These are phyloP conservation scores for Podaxis sp. DNA, from an alignment of 768 basidiomycete genomes.

Conservation along the genomic window DNA sequence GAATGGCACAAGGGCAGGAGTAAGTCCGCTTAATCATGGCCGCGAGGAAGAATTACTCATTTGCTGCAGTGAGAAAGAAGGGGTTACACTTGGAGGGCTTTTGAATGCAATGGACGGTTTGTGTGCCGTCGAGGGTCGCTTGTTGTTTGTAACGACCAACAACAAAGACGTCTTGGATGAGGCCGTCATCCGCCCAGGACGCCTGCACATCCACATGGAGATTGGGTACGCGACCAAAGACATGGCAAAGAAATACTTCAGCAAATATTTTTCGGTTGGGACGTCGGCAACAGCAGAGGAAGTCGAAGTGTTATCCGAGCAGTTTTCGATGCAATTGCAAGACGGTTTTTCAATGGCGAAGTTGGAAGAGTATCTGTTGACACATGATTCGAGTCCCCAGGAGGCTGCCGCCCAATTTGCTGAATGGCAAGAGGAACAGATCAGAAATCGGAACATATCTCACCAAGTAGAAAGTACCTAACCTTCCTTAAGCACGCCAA, in stretches of 20 bases:
- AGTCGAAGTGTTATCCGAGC: not conserved
- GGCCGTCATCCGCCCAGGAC: conserved; percentile 64
- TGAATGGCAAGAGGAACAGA: conserved; percentile 1
- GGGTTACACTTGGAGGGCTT: conserved; percentile 63
- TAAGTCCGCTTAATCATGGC: not conserved
- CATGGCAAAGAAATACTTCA: conserved; percentile 60
- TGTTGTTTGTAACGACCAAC: conserved; percentile 76
- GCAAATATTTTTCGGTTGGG: conserved; percentile 42
- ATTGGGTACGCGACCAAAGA: conserved; percentile 59
- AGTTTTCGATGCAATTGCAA: conserved; percentile 63
- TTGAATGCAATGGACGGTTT: conserved; percentile 71
- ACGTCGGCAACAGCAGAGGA: not conserved
- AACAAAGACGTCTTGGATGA: conserved; percentile 57
- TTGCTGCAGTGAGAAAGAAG: conserved; percentile 15
- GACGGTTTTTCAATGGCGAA: conserved; percentile 18
- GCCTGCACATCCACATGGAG: conserved; percentile 68
- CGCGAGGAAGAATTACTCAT: not conserved
- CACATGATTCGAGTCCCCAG: not conserved
- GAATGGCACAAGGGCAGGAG: conserved; percentile 35
- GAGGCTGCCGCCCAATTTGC: not conserved
- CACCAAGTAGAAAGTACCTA: not conserved
- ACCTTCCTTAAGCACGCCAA: no score
- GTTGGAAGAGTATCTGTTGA: not conserved
- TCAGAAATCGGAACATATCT: not conserved
- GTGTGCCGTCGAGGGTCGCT: conserved; percentile 43